These are phyloP conservation scores for Erythrophleum fordii DNA, from an alignment of 306 rosid species.

Conservation along the genomic window DNA sequence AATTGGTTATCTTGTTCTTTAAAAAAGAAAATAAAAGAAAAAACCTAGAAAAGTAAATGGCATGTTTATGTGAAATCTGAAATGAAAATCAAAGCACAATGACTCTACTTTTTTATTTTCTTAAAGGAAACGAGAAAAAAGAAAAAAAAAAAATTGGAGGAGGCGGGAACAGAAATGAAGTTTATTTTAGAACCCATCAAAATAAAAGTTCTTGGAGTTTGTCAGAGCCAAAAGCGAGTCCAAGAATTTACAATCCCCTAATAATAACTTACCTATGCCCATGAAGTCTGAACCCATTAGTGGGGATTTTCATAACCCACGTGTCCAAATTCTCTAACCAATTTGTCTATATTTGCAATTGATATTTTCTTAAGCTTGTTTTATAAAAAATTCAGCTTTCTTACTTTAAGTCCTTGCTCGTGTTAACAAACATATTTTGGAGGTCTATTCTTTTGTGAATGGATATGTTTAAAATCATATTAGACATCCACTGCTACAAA, in stretches of 20 bases:
- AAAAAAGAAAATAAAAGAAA: no score
- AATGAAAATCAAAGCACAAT: not conserved
- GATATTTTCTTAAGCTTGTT: constrained; percentile 8
- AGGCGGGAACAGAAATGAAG: not conserved
- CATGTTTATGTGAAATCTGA: not conserved
- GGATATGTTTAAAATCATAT: not conserved
- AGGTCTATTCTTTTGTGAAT: not conserved
- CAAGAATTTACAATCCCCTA: not conserved
- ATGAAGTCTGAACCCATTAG: no score
- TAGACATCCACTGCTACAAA: not conserved
- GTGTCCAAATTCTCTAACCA: not conserved
- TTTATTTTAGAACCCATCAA: not conserved
- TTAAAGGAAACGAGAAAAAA: not conserved
- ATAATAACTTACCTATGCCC: not conserved
- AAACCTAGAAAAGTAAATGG: not conserved
- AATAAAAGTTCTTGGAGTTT: not conserved
- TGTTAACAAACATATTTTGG: not conserved
- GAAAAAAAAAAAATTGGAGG: not conserved
- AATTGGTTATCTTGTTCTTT: not conserved
- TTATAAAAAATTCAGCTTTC: not conserved
- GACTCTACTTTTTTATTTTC: not conserved
- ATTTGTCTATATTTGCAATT: not conserved
- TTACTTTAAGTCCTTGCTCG: not conserved
- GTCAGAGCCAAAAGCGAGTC: not conserved
- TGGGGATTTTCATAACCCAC: no score